A percentile compares a stretch with the other conserved stretches of the same genome.
Conservation (phyloP, 2,329 filamentous ascomycete genomes). For the Colletotrichum sansevieriae region DNA sequence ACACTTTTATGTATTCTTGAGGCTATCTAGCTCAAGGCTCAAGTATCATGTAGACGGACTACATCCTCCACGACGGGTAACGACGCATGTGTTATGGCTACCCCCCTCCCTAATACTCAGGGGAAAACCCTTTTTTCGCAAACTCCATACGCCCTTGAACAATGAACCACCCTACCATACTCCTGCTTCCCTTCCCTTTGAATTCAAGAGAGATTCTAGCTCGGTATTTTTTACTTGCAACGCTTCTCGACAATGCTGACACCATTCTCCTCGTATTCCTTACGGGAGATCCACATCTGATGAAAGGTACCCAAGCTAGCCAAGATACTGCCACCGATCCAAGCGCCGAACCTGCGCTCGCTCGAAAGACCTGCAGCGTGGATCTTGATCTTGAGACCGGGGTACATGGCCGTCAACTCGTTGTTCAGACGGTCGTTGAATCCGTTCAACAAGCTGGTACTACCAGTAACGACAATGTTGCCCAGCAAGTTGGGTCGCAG, state of each 20-base stretch:
- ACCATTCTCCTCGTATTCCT: conserved; percentile 98
- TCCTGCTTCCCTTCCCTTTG: conserved; percentile 30
- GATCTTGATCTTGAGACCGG: conserved; percentile 87
- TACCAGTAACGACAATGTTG: conserved; percentile 94
- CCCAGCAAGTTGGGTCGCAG: conserved; percentile 84
- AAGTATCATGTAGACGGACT: conserved; percentile 3
- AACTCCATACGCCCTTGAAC: conserved; percentile 39
- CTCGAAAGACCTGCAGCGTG: conserved; percentile 87
- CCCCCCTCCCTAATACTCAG: conserved; percentile 17
- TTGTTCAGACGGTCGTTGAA: conserved; percentile 91
- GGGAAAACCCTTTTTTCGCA: conserved; percentile 33
- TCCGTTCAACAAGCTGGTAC: conserved; percentile 87
- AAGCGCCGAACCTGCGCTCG: conserved; percentile 91
- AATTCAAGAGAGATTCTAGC: conserved; percentile 5
- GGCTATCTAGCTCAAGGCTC: neutral
- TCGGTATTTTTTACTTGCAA: conserved; percentile 75
- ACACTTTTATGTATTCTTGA: conserved; percentile 35
- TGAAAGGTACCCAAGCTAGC: conserved; percentile 97
- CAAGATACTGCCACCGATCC: conserved; percentile 97
- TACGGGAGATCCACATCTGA: conserved; percentile 98
- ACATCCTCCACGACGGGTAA: conserved; percentile 19
- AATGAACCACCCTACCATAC: conserved; percentile 32
- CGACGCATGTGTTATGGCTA: conserved; percentile 25
- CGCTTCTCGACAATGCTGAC: conserved; percentile 92
- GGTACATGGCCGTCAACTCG: conserved; percentile 85